A percentile compares a stretch with the other conserved stretches of the same genome.
These are phyloP conservation scores for Herpetomonas samuelpessoai DNA, from an alignment of 208 protist species.

Conservation along the genomic window DNA sequence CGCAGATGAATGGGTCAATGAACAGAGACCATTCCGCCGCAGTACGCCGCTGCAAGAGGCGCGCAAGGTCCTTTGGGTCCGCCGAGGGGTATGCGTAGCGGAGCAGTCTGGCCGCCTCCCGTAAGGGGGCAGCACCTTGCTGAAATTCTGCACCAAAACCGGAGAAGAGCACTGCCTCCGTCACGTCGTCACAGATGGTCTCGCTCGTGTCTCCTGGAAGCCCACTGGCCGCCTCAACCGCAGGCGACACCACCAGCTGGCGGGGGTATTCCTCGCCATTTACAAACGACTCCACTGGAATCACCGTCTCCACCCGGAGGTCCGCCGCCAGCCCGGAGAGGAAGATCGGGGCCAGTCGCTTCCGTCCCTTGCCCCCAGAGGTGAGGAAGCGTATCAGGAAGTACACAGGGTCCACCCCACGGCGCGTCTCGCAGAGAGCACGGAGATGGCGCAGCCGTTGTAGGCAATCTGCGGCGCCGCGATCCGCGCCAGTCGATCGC, in stretches of 20 bases:
- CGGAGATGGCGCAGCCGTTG: constrained; percentile 24
- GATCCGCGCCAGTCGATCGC: too few species aligned
- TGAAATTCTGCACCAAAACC: too few species aligned
- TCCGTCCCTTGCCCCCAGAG: constrained; percentile 31
- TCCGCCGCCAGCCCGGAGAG: constrained; percentile 31
- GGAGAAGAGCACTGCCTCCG: too few species aligned
- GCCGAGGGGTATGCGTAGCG: not conserved
- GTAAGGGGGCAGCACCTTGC: too few species aligned
- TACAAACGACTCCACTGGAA: constrained; percentile 27
- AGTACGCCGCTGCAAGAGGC: constrained; percentile 15
- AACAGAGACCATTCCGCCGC: constrained; percentile 22
- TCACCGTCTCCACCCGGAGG: constrained; percentile 32
- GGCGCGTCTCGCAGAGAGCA: constrained; percentile 20
- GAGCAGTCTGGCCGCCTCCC: too few species aligned
- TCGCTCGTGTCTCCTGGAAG: too few species aligned
- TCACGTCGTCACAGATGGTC: too few species aligned
- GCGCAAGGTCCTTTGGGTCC: constrained; percentile 7
- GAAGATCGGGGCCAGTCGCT: constrained; percentile 31
- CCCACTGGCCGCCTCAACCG: not conserved
- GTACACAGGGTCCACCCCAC: constrained; percentile 44
- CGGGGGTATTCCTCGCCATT: constrained; percentile 30
- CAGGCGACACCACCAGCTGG: constrained; percentile 6
- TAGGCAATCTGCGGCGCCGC: constrained; percentile 5
- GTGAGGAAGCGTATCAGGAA: constrained; percentile 46
- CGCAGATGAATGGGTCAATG: constrained; percentile 4